Base-by-base conservation (phyloP, 306 rosid species). In the Trichosanthes truncata region DNA sequence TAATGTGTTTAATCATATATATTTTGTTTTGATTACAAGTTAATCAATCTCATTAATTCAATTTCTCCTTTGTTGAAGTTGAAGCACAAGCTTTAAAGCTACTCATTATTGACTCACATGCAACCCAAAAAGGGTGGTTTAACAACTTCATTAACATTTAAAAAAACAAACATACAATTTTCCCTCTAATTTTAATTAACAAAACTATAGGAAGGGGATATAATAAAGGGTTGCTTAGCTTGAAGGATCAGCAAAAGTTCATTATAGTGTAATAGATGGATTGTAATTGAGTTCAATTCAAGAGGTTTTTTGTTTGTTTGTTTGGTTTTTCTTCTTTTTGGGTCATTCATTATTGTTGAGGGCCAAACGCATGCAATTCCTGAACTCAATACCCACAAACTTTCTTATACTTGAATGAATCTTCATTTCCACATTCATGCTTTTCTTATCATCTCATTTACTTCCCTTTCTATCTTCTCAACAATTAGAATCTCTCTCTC, bases 211-310 rank as follows among this genome's bases (percentile, higher is more conserved):
- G 74, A 67, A 20, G 74, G 74, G 18, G 9, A 1, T 31, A 6
- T 25, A 7, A 31, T 62, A 14, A 31, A 31, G 78, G 87, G 59
- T 87, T 85, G 79, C 96, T 87, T 90, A 76, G 82, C 93, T 90
- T 90, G 82, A 83, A 86, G 87, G 90, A 69, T 69, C 85, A 84
- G 96, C 89, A 93, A 93, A 80, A 88, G 80, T 21, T 25, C 49
- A 20, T 35, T 33, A 6, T 17, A 3, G 13, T 35, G 31, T 35
- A 14, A 43, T 3, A 41, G 67, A 81, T 81, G 83, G 83, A 38
- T 66, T 63, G 69, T 73, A 80, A 83, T 67, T 60, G 75, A 81
- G 65, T 38, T 74, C 21, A 79, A 18, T 10, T 65, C 4, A 14
- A 29, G 15, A 40, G 78, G 78, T 62, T 9, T 82, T 62, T 38